A percentile compares a stretch with the other conserved stretches of the same genome.
Conservation (phyloP, 2,329 filamentous ascomycete genomes). For the Thielaviopsis euricoi region DNA sequence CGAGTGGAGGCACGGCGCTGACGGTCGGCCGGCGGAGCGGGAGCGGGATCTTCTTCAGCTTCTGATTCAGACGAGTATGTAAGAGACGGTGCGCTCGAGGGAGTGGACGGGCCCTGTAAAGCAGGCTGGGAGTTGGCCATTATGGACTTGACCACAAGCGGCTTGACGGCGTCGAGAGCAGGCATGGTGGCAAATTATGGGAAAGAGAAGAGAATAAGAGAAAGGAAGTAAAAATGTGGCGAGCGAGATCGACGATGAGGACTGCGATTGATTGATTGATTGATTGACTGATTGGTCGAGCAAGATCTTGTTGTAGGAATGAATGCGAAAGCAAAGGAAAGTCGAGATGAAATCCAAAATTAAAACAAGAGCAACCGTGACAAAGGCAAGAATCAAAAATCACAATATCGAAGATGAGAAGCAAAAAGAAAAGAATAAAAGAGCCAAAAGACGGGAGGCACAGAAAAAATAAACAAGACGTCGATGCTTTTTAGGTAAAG, state of each 20-base stretch:
- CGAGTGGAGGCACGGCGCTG: constrained; percentile 52
- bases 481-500: neutral
- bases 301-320: neutral
- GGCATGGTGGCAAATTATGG: constrained; percentile 7
- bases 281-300: neutral
- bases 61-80: constrained; percentile 48
- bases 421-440: neutral
- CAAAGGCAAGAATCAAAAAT: neutral
- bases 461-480: neutral
- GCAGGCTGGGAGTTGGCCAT: constrained; percentile 20
- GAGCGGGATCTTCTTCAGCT: constrained; percentile 35
- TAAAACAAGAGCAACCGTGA: neutral
- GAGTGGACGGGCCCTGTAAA: constrained; percentile 24
- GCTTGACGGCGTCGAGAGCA: constrained; percentile 18
- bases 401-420: neutral
- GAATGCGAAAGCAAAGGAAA: neutral
- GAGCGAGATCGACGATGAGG: neutral
- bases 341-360: neutral
- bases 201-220: neutral
- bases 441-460: neutral
- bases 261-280: neutral
- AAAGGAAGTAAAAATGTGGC: neutral
- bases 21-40: constrained; percentile 25
- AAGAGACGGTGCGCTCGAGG: constrained; percentile 42
- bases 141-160: constrained; percentile 19